phyloP scores from a whole-genome alignment of 2,329 filamentous ascomycete genomes.

The Fusarium chaquense region DNA sequence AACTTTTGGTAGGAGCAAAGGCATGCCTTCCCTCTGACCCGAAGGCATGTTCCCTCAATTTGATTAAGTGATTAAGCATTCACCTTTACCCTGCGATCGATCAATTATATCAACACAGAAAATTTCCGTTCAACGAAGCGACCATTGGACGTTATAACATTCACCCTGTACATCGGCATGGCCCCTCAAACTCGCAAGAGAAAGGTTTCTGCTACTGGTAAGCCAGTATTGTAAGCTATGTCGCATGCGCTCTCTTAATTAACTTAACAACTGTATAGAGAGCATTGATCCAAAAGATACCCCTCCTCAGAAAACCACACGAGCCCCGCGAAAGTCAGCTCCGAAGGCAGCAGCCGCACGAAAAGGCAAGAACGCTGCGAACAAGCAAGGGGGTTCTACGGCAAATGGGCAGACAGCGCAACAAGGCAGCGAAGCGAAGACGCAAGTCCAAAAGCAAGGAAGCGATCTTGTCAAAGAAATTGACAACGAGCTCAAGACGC shows the following conservation, averaged over 20 bases:
- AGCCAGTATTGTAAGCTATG: background rate
- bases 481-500: constrained; percentile 28
- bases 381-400: background rate
- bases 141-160: background rate
- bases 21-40: background rate
- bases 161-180: constrained; percentile 34
- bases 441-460: constrained; percentile 41
- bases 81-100: background rate
- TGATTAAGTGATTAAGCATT: background rate
- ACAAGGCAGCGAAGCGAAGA: constrained; percentile 37
- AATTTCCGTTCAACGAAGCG: background rate
- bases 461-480: constrained; percentile 41
- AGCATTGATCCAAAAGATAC: constrained; percentile 20
- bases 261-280: constrained; percentile 28
- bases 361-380: constrained; percentile 1
- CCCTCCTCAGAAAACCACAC: constrained; percentile 29
- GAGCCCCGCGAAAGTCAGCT: constrained; percentile 21
- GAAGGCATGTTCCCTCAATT: background rate
- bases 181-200: constrained; percentile 47
- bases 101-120: background rate
- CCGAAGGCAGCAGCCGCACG: constrained; percentile 1
- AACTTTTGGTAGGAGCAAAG: background rate
- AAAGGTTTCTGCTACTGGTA: constrained; percentile 42
- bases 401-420: constrained; percentile 21
- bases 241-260: no score